Percentiles rank a stretch among this genome's conserved stretches.
Conservation (phyloP, 805 yeast genomes). For the Myxozyma nipponensis region DNA sequence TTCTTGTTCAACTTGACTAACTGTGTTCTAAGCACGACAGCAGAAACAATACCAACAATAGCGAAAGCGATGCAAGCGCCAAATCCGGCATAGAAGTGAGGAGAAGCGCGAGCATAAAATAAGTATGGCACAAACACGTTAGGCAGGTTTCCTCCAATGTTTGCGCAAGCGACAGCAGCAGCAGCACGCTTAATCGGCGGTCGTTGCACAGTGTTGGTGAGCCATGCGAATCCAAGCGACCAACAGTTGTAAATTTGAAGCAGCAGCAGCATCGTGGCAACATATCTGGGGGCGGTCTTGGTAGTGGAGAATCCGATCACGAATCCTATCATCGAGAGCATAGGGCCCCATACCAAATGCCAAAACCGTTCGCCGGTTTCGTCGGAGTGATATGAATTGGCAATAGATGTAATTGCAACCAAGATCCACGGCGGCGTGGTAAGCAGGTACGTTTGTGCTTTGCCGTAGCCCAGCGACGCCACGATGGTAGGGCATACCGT, state of each 20-base stretch:
- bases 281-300: constrained; percentile 54
- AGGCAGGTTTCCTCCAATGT: constrained; percentile 36
- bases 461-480: constrained; percentile 49
- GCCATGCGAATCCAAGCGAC: constrained; percentile 52
- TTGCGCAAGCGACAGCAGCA: constrained; percentile 49
- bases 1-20: constrained; percentile 27
- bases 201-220: constrained; percentile 52
- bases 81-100: constrained; percentile 33
- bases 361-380: constrained; percentile 35
- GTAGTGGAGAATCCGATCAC: constrained; percentile 50
- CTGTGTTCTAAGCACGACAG: constrained; percentile 18
- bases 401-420: constrained; percentile 16
- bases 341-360: constrained; percentile 48
- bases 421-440: constrained; percentile 28
- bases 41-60: constrained; percentile 16
- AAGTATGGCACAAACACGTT: constrained; percentile 32
- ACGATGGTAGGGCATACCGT: constrained; percentile 50
- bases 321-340: constrained; percentile 45
- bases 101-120: constrained; percentile 26
- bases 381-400: constrained; percentile 26
- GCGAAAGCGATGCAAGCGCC: constrained; percentile 29
- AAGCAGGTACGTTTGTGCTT: constrained; percentile 50
- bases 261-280: constrained; percentile 54
- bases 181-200: constrained; percentile 46
- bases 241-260: constrained; percentile 55